Percentiles rank a stretch among this genome's conserved stretches.
Evolutionary conservation across 1,284 basidiomycete genomes (phyloP).

Genomic region (Wolfiporia cocos): DNA sequence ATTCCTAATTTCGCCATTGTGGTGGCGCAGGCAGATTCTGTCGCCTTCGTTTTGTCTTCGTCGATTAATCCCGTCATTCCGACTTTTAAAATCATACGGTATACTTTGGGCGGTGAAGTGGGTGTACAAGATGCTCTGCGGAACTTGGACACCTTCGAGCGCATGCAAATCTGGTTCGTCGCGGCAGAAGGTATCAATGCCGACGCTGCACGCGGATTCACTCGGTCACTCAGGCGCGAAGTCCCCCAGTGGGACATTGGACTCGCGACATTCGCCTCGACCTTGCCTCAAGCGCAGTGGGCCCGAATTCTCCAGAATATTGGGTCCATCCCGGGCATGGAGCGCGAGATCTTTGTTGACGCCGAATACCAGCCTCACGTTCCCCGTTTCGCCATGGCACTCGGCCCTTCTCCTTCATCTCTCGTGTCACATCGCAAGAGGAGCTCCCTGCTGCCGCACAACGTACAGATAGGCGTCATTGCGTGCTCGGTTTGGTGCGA

Average conservation of each 20-base stretch:
- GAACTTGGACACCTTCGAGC: neutral
- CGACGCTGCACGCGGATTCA: neutral
- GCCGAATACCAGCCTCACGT: neutral
- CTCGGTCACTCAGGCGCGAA: neutral
- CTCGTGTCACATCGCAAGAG: neutral
- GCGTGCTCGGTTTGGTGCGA: neutral
- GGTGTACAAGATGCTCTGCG: neutral
- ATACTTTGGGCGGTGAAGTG: neutral
- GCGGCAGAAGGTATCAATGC: neutral
- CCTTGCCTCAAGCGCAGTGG: neutral
- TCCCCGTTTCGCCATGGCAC: neutral
- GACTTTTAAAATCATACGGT: too few species aligned
- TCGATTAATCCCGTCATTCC: too few species aligned
- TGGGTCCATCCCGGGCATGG: neutral
- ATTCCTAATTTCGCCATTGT: too few species aligned
- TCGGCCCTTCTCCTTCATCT: neutral
- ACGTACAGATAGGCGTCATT: neutral
- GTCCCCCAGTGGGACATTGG: conserved; percentile 1
- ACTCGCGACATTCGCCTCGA: neutral
- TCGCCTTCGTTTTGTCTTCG: too few species aligned
- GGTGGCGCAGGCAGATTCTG: too few species aligned
- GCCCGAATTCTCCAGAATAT: neutral
- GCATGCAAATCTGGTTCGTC: neutral
- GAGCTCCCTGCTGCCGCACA: neutral
- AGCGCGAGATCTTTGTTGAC: neutral